Conservation (phyloP, 345 rosid genomes). For the Anastatica hierochuntica region DNA sequence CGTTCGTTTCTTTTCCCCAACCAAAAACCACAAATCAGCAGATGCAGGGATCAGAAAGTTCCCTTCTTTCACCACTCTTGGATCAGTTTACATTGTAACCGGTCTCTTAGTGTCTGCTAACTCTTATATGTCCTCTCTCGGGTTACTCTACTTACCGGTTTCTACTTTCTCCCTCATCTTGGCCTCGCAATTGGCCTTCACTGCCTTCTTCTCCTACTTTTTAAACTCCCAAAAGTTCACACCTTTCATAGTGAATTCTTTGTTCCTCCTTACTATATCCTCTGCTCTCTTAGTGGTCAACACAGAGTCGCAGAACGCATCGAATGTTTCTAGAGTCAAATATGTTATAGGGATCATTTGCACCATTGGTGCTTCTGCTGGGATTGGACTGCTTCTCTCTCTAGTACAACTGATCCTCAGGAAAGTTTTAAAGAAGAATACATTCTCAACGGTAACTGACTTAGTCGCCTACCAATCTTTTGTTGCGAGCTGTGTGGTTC, state of each 20-base stretch:
- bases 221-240: constrained; percentile 40
- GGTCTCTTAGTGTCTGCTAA: constrained; percentile 28
- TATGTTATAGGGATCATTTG: constrained; percentile 34
- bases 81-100: constrained; percentile 24
- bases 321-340: constrained; percentile 14
- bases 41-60: not conserved
- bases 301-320: constrained; percentile 1
- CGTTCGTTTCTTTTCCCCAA: constrained; percentile 22
- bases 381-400: constrained; percentile 32
- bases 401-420: constrained; percentile 31
- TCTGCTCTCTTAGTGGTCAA: constrained; percentile 35
- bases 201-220: constrained; percentile 41
- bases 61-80: constrained; percentile 10
- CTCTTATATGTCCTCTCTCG: constrained; percentile 34
- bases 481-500: constrained; percentile 26
- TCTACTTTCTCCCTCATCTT: constrained; percentile 38
- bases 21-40: constrained; percentile 2
- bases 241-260: constrained; percentile 32
- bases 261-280: constrained; percentile 40
- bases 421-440: constrained; percentile 32
- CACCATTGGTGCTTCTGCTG: constrained; percentile 39
- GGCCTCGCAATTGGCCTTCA: constrained; percentile 44
- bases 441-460: constrained; percentile 29
- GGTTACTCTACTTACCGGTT: constrained; percentile 41
- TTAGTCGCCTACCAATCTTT: constrained; percentile 32